A percentile compares a stretch with the other conserved stretches of the same genome.
phyloP scores from a whole-genome alignment of 2,329 filamentous ascomycete species.

The Trichoderma sp. region DNA sequence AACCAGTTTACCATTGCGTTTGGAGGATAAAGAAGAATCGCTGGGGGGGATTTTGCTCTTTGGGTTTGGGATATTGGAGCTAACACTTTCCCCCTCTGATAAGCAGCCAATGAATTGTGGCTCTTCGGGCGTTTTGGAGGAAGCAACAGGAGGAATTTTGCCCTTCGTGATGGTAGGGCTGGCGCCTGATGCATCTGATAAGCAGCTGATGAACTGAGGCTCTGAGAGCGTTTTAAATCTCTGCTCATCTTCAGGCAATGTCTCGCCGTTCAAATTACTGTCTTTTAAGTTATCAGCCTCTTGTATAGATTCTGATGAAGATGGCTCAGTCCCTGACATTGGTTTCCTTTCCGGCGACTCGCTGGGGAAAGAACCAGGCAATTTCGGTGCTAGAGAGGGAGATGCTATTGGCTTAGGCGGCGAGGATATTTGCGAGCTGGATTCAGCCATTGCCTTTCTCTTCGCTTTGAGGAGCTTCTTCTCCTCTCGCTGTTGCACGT shows the following conservation, averaged over 20 bases:
- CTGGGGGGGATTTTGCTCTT: neutral
- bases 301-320: neutral
- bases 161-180: neutral
- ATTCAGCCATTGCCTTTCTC: slow-evolving; percentile 24
- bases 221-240: neutral
- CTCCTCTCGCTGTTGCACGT: slow-evolving; percentile 46
- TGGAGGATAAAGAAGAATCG: slow-evolving; percentile 1
- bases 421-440: slow-evolving; percentile 24
- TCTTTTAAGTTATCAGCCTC: neutral
- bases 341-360: slow-evolving; percentile 16
- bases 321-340: neutral
- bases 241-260: neutral
- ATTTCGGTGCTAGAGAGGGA: slow-evolving; percentile 14
- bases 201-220: slow-evolving; percentile 1
- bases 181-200: neutral
- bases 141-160: neutral
- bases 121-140: neutral
- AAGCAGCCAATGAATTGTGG: neutral
- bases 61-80: neutral
- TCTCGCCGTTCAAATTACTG: neutral
- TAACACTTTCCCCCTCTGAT: neutral
- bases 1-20: slow-evolving; percentile 4
- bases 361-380: slow-evolving; percentile 26
- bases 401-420: neutral
- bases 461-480: slow-evolving; percentile 39